Conservation (phyloP, 2,329 filamentous ascomycete species). For the Fusarium verrucosum region DNA sequence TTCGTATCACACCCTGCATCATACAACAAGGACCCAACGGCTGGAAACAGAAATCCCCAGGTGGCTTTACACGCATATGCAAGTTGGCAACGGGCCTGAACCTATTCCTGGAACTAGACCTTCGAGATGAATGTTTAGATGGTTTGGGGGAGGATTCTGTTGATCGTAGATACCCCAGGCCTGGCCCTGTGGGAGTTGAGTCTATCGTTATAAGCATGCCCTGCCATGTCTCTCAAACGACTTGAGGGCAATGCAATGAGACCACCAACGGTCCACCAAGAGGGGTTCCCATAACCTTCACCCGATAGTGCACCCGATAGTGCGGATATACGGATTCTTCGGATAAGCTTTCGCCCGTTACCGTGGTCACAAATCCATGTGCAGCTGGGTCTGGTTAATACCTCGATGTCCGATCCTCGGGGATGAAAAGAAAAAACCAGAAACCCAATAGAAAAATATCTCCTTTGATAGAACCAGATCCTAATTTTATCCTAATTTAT, state of each 20-base stretch:
- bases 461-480: no score
- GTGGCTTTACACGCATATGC: neutral
- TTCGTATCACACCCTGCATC: neutral
- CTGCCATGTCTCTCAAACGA: neutral
- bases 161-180: conserved; percentile 17
- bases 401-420: no score
- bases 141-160: neutral
- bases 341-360: neutral
- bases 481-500: no score
- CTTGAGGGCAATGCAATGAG: neutral
- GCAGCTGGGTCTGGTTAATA: neutral
- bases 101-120: neutral
- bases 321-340: neutral
- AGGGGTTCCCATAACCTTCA: neutral
- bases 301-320: no score
- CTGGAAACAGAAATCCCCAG: neutral
- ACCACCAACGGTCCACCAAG: neutral
- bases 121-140: neutral
- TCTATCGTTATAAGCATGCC: neutral
- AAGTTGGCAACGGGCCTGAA: neutral
- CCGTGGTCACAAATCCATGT: neutral
- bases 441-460: no score
- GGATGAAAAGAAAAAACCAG: no score
- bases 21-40: neutral
- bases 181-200: neutral